Percentiles rank a stretch among this genome's conserved stretches.
Evolutionary conservation across 2,329 filamentous ascomycete species (phyloP).

Genomic region (Gnomoniopsis smithogilvyi): DNA sequence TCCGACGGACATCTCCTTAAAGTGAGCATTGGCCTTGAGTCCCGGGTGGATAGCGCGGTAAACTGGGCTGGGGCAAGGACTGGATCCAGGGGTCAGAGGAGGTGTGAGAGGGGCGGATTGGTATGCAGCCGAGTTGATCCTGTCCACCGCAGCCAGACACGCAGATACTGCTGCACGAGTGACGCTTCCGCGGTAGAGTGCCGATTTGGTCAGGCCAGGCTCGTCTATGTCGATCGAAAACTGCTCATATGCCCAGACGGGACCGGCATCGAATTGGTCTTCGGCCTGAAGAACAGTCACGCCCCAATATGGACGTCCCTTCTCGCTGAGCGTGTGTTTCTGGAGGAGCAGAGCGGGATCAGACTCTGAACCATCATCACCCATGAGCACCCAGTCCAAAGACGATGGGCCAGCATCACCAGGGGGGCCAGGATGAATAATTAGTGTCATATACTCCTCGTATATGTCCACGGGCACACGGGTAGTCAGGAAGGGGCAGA

Average conservation of each 20-base stretch:
- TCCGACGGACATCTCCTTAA: constrained; percentile 27
- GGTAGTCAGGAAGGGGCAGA: constrained; percentile 39
- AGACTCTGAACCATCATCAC: constrained; percentile 35
- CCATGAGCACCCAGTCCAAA: constrained; percentile 39
- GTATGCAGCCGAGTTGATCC: constrained; percentile 29
- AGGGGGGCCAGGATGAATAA: constrained; percentile 39
- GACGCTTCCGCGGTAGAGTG: constrained; percentile 35
- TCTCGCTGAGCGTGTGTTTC: constrained; percentile 22
- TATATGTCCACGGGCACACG: constrained; percentile 35
- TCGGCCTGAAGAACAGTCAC: constrained; percentile 38
- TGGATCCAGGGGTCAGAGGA: constrained; percentile 5
- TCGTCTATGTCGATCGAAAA: constrained; percentile 39
- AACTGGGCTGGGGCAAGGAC: background rate
- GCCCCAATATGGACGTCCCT: constrained; percentile 37
- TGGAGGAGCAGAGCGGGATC: constrained; percentile 28
- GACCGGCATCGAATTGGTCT: constrained; percentile 39
- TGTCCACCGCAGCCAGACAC: constrained; percentile 32
- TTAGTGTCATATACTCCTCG: constrained; percentile 34
- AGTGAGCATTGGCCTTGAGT: constrained; percentile 26
- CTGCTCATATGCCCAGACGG: constrained; percentile 41
- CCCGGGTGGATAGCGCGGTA: constrained; percentile 19
- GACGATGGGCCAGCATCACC: constrained; percentile 39
- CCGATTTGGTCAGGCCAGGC: constrained; percentile 35
- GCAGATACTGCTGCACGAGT: constrained; percentile 35
- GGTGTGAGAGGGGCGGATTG: constrained; percentile 21